These are phyloP conservation scores for Podila epicladia DNA, from an alignment of 192 early-diverging fungal species.

Conservation along the genomic window DNA sequence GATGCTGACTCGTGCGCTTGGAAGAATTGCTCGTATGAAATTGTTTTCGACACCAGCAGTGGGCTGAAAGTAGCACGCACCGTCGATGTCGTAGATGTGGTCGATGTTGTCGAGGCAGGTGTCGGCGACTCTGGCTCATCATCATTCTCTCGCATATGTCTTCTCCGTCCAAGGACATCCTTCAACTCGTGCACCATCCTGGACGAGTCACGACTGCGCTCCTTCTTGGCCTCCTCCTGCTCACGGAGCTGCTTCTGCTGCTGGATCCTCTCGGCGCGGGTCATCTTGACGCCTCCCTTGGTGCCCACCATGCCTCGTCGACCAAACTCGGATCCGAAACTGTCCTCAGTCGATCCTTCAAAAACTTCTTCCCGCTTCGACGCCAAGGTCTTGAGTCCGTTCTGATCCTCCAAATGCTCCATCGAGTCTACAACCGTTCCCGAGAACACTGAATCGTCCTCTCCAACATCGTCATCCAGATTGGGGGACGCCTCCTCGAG, in stretches of 20 bases:
- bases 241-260: slow-evolving; percentile 55
- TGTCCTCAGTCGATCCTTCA: slow-evolving; percentile 55
- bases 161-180: slow-evolving; percentile 59
- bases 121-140: slow-evolving; percentile 11
- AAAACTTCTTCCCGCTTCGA: slow-evolving; percentile 58
- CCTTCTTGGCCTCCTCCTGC: slow-evolving; percentile 51
- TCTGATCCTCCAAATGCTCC: slow-evolving; percentile 33
- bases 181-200: slow-evolving; percentile 69
- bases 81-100: background rate
- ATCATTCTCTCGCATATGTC: slow-evolving; percentile 31
- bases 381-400: slow-evolving; percentile 25
- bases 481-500: background rate
- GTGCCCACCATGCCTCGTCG: slow-evolving; percentile 9
- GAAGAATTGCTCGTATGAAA: background rate
- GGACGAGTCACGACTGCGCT: slow-evolving; percentile 45
- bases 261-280: slow-evolving; percentile 60
- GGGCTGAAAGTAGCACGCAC: background rate
- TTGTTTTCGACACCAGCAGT: background rate
- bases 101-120: background rate
- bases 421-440: slow-evolving; percentile 30
- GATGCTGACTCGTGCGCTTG: background rate
- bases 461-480: slow-evolving; percentile 1
- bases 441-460: slow-evolving; percentile 4
- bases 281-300: slow-evolving; percentile 35
- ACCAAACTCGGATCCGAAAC: background rate